Conservation (phyloP, 768 basidiomycete genomes). For the Chiua virens region DNA sequence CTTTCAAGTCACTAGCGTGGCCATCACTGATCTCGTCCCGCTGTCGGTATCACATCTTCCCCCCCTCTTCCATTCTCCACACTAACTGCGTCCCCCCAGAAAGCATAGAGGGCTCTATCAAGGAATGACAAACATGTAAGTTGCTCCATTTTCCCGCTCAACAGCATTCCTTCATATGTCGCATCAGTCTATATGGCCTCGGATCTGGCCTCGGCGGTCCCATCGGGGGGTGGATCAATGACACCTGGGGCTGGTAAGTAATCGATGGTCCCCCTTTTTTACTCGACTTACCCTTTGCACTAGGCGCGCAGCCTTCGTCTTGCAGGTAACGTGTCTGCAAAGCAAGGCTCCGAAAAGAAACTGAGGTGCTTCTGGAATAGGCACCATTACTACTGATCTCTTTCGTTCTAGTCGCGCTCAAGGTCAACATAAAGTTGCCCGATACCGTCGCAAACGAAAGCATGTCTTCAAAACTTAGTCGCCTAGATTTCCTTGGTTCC, state of each 20-base stretch:
- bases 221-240: constrained; percentile 82
- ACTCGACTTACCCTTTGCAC: constrained; percentile 11
- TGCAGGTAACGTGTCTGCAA: constrained; percentile 57
- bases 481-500: constrained; percentile 85
- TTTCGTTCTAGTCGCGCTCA: constrained; percentile 65
- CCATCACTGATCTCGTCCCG: constrained; percentile 87
- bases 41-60: constrained; percentile 49
- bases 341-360: neutral
- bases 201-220: constrained; percentile 83
- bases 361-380: constrained; percentile 39
- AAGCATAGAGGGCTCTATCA: constrained; percentile 90
- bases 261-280: neutral
- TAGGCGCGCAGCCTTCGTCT: constrained; percentile 84
- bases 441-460: constrained; percentile 59
- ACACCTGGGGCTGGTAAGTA: constrained; percentile 78
- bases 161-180: constrained; percentile 1
- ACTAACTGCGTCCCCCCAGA: constrained; percentile 37
- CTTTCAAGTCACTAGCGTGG: constrained; percentile 70
- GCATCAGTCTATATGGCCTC: constrained; percentile 70
- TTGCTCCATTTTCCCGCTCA: constrained; percentile 2
- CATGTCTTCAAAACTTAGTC: constrained; percentile 61
- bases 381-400: constrained; percentile 76
- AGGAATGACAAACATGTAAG: constrained; percentile 86
- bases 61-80: neutral
- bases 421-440: constrained; percentile 79